A percentile compares a stretch with the other conserved stretches of the same genome.
Evolutionary conservation across 2,329 filamentous ascomycete genomes (phyloP).

Genomic region (Pestalotiopsis sp.): DNA sequence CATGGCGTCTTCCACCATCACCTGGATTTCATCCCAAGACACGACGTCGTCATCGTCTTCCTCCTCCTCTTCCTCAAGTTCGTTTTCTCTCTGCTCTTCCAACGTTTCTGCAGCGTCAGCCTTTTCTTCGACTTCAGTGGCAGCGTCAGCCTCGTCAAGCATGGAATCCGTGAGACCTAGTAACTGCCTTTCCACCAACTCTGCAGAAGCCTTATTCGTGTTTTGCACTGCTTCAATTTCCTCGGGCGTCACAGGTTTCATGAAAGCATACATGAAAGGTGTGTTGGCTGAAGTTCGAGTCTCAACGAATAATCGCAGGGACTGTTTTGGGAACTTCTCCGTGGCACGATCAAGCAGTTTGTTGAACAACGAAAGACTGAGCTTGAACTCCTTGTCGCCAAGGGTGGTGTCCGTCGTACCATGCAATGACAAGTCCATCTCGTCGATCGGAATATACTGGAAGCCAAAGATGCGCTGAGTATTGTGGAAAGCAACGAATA

Average conservation of each 20-base stretch:
- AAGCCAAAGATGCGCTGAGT: conserved; percentile 95
- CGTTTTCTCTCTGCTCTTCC: conserved; percentile 20
- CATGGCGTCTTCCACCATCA: conserved; percentile 57
- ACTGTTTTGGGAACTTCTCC: conserved; percentile 71
- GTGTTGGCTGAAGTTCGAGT: conserved; percentile 57
- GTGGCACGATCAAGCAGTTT: conserved; percentile 77
- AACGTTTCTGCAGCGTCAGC: conserved; percentile 20
- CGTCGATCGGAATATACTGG: conserved; percentile 83
- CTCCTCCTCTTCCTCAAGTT: conserved; percentile 15
- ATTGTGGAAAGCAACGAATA: conserved; percentile 97
- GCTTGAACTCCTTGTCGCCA: conserved; percentile 83
- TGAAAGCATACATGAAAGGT: conserved; percentile 86
- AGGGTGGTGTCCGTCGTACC: conserved; percentile 66
- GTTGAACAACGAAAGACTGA: conserved; percentile 79
- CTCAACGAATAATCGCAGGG: conserved; percentile 81
- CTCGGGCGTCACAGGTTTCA: conserved; percentile 75
- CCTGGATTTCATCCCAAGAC: conserved; percentile 57
- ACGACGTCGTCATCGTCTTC: conserved; percentile 32
- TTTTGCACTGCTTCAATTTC: conserved; percentile 76
- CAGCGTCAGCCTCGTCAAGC: conserved; percentile 14
- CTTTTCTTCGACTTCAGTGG: conserved; percentile 17
- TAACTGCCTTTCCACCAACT: conserved; percentile 68
- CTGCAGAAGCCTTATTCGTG: conserved; percentile 63
- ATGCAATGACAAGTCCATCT: conserved; percentile 92
- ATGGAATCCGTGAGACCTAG: conserved; percentile 46